A percentile compares a stretch with the other conserved stretches of the same genome.
These are phyloP conservation scores for Trichoderma parareesei DNA, from an alignment of 495 filamentous ascomycete species.

Conservation along the genomic window DNA sequence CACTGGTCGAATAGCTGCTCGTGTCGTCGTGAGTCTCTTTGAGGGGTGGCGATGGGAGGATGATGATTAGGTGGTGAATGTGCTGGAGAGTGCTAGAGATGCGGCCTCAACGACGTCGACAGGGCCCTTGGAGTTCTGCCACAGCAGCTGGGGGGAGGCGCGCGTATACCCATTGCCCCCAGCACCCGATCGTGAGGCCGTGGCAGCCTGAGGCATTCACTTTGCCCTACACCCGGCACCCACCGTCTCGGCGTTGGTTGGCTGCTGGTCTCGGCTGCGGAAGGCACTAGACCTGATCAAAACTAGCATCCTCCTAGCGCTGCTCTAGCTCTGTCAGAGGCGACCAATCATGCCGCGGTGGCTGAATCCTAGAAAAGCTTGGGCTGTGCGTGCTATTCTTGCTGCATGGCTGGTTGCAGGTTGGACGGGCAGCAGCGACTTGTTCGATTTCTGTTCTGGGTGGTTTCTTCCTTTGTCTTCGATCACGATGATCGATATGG, in stretches of 20 bases:
- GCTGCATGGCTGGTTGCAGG: not conserved
- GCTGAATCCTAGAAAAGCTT: not conserved
- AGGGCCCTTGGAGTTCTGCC: not conserved
- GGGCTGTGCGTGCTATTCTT: not conserved
- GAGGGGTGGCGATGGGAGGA: too few species aligned
- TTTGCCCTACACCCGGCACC: not conserved
- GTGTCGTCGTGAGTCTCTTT: not conserved
- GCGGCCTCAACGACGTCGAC: not conserved
- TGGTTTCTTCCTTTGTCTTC: too few species aligned
- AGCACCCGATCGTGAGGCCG: not conserved
- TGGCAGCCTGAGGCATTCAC: constrained; percentile 1
- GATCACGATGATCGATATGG: too few species aligned
- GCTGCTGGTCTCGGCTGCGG: not conserved
- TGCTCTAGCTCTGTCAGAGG: not conserved
- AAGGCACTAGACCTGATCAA: not conserved
- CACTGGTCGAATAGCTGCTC: not conserved
- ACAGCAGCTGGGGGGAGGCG: constrained; percentile 1
- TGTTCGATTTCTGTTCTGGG: too few species aligned
- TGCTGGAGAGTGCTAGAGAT: not conserved
- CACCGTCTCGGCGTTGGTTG: not conserved
- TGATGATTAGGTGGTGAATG: constrained; percentile 3
- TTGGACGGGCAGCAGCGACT: not conserved
- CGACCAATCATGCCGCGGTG: not conserved
- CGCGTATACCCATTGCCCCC: constrained; percentile 9
- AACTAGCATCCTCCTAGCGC: not conserved